These are phyloP conservation scores for Citrus maxima DNA, from an alignment of 345 rosid genomes.

Conservation along the genomic window DNA sequence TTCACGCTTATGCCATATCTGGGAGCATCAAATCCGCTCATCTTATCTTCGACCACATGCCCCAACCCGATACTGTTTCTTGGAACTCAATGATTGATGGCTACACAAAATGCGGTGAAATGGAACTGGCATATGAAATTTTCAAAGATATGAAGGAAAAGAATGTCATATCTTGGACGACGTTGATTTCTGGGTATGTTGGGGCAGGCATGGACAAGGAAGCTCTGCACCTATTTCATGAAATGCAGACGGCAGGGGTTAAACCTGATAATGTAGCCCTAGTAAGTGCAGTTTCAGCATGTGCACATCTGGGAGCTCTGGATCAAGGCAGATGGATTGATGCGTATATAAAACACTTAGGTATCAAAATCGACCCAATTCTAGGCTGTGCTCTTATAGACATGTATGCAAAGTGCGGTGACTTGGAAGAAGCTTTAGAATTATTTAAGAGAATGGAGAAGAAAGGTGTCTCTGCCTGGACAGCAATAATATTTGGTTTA, in stretches of 20 bases:
- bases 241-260: conserved; percentile 60
- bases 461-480: conserved; percentile 54
- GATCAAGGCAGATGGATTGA: conserved; percentile 87
- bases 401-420: conserved; percentile 76
- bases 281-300: conserved; percentile 57
- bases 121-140: conserved; percentile 32
- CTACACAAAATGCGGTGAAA: conserved; percentile 42
- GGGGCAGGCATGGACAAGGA: conserved; percentile 57
- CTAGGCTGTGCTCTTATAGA: conserved; percentile 56
- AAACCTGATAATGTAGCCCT: conserved; percentile 54
- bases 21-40: conserved; percentile 35
- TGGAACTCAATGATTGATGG: conserved; percentile 76
- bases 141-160: conserved; percentile 43
- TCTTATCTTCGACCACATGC: conserved; percentile 41
- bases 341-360: conserved; percentile 30
- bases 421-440: conserved; percentile 50
- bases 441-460: conserved; percentile 38
- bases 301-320: conserved; percentile 66
- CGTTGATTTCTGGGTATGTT: conserved; percentile 62
- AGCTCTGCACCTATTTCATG: conserved; percentile 55
- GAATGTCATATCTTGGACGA: conserved; percentile 62
- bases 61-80: conserved; percentile 47
- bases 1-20: conserved; percentile 47
- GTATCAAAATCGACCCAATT: conserved; percentile 34
- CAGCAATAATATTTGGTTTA: conserved; percentile 59